Evolutionary conservation across 2,329 filamentous ascomycete species (phyloP).

Genomic region (Trichoderma cornu-damae): DNA sequence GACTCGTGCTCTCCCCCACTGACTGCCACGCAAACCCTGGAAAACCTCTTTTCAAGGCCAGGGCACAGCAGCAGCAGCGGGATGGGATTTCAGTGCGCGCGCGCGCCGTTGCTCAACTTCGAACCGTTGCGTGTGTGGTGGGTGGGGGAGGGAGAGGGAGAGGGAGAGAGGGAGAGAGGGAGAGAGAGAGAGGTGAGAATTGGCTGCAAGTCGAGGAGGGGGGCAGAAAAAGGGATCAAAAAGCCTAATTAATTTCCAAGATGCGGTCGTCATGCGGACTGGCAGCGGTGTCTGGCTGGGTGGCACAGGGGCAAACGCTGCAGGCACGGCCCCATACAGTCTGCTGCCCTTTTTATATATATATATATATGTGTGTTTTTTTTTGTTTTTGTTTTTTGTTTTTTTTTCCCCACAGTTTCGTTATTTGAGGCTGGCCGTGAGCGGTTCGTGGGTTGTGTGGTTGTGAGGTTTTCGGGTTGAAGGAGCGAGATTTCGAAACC

Average conservation of each 20-base stretch:
- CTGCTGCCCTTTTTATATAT: too few relatives aligned
- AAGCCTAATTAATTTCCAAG: background rate
- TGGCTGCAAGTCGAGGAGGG: background rate
- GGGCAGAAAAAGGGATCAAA: background rate
- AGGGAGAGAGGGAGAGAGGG: too few relatives aligned
- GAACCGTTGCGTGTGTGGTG: background rate
- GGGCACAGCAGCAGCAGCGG: conserved; percentile 36
- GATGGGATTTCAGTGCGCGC: conserved; percentile 19
- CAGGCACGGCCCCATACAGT: background rate
- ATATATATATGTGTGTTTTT: too few relatives aligned
- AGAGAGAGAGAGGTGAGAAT: conserved; percentile 20
- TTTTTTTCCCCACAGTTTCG: background rate
- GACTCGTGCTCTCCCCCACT: conserved; percentile 32
- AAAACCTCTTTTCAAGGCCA: conserved; percentile 32
- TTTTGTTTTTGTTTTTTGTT: too few relatives aligned
- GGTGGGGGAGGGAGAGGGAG: too few relatives aligned
- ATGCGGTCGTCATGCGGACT: background rate
- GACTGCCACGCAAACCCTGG: conserved; percentile 32
- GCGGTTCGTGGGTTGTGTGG: background rate
- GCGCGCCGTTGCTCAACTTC: conserved; percentile 16
- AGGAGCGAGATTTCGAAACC: conserved; percentile 19
- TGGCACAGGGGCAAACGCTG: background rate
- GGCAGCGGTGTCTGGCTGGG: background rate
- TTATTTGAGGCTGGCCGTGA: conserved; percentile 1
- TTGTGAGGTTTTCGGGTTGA: conserved; percentile 9